Evolutionary conservation across 2,329 filamentous ascomycete genomes (phyloP), one percentile per base, ranked within the genome.

Genomic region (Colletotrichum tofieldiae): DNA sequence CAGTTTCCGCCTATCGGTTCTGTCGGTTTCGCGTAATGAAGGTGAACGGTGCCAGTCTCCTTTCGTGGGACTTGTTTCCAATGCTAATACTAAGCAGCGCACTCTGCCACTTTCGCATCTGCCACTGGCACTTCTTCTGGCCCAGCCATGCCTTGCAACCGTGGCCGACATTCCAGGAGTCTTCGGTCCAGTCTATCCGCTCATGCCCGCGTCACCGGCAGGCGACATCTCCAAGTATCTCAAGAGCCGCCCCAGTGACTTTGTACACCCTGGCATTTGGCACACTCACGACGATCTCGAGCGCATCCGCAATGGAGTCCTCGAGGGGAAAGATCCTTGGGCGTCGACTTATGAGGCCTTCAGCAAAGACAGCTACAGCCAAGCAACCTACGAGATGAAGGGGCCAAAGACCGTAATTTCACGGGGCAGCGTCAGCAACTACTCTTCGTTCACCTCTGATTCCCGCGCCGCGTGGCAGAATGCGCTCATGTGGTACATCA

Each of bases 401-500:
- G 77, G 78, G 0, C 82, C 82, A 1, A 75, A 79, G 8, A 56
- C 71, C 0, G 76, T 83, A 2, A 58, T 80, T 7, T 81, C 77
- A 6, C 78, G 82, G 1, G 81, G 82, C 0, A 6, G 59, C 5
- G 66, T 75, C 49, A 82, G 77, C 74, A 84, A 84, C 60, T 82
- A 83, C 54, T 80, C 77, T 3, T 75, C 76, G 1, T 84, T 84
- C 68, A 77, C 80, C 14, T 72, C 77, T 4, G 82, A 84, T 70
- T 77, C 75, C 5, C 78, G 82, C 23, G 82, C 82, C 0, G 82
- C 82, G 1, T 84, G 78, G 71, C 83, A 84, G 64, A 83, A 84
- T 56, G 78, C 83, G 6, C 74, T 84, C 11, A 82, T 84, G 82
- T 84, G 82, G 83, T 84, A 84, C 60, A 83, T 85, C 66, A 84